phyloP scores from a whole-genome alignment of 2,329 filamentous ascomycete species.

The Colletotrichum nymphaeae region DNA sequence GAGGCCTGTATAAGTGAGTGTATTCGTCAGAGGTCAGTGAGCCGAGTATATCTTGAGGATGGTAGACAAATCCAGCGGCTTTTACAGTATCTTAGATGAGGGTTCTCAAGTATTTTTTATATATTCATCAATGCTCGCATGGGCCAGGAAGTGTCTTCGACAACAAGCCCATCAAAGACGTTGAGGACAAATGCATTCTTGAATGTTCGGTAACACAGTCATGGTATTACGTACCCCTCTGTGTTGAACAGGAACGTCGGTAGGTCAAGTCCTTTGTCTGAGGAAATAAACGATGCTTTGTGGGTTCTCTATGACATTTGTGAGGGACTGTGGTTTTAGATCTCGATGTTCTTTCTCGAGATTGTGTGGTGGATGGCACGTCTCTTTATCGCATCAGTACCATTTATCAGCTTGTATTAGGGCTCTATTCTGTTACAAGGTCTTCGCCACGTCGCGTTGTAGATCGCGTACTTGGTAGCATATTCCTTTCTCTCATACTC shows the following conservation, averaged over 20 bases:
- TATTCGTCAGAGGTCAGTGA: neutral
- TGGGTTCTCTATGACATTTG: neutral
- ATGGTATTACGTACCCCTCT: neutral
- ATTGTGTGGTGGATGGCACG: neutral
- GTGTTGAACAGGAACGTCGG: neutral
- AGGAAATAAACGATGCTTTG: neutral
- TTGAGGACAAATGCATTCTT: neutral
- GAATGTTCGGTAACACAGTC: neutral
- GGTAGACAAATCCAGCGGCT: rapidly evolving
- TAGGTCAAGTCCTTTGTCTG: neutral
- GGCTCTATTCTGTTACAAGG: neutral
- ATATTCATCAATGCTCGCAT: neutral
- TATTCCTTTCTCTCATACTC: neutral
- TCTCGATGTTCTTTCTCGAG: neutral
- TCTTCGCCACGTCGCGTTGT: neutral
- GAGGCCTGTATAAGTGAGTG: neutral
- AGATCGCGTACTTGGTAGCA: neutral
- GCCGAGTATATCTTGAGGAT: neutral
- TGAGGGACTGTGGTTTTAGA: neutral
- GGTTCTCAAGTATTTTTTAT: neutral
- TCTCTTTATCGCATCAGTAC: neutral
- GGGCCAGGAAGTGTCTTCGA: neutral
- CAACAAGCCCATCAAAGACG: neutral
- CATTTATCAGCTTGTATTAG: neutral
- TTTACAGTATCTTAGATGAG: neutral